These are phyloP conservation scores for Thymus mandschuricus DNA, from an alignment of 257 asterid species.

Conservation along the genomic window DNA sequence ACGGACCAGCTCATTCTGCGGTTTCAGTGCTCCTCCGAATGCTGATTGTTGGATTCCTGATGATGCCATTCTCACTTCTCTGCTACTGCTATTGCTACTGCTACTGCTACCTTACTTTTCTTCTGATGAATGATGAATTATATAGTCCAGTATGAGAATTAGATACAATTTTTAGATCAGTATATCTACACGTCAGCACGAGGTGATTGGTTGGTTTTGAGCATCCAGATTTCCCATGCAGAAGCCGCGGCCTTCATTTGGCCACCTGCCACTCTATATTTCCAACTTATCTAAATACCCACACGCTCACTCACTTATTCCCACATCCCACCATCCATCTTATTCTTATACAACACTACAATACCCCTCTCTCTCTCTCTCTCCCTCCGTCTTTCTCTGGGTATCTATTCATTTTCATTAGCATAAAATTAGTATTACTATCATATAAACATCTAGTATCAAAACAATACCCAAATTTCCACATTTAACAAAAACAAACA, in stretches of 20 bases:
- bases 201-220: constrained; percentile 55
- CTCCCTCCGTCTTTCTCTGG: not conserved
- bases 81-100: not conserved
- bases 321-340: too few species aligned
- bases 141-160: not conserved
- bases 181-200: constrained; percentile 44
- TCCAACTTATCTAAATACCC: too few species aligned
- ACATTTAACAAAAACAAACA: constrained; percentile 12
- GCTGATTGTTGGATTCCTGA: constrained; percentile 78
- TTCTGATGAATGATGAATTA: too few species aligned
- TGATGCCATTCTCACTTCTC: constrained; percentile 53
- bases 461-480: constrained; percentile 12
- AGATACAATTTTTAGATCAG: constrained; percentile 45
- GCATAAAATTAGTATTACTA: too few species aligned
- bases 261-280: constrained; percentile 49
- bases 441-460: not conserved
- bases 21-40: constrained; percentile 65
- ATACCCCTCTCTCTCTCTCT: not conserved
- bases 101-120: too few species aligned
- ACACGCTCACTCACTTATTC: too few species aligned
- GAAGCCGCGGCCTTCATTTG: constrained; percentile 40
- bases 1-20: constrained; percentile 65
- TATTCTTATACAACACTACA: too few species aligned
- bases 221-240: constrained; percentile 47
- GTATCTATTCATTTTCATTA: too few species aligned